A percentile compares a stretch with the other conserved stretches of the same genome.
phyloP scores from a whole-genome alignment of 345 rosid species.

The Dipteronia dyeriana region DNA sequence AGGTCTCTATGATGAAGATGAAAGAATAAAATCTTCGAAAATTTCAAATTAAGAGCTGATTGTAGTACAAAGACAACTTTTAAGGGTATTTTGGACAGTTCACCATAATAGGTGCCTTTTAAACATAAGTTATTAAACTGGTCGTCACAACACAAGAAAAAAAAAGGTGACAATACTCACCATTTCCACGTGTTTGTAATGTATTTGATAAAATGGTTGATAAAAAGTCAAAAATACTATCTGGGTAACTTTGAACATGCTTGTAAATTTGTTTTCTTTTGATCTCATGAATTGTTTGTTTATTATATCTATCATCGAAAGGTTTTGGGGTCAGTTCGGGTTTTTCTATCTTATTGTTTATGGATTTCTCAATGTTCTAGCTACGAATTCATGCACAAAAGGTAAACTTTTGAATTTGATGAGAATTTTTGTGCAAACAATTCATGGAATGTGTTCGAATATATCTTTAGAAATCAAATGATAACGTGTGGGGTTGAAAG shows the following conservation, averaged over 20 bases:
- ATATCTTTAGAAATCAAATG: background rate
- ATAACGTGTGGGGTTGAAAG: background rate
- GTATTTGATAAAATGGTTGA: background rate
- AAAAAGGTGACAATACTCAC: no score
- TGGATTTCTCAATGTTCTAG: background rate
- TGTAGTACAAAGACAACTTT: no score
- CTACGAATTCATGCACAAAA: background rate
- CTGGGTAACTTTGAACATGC: background rate
- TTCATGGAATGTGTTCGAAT: no score
- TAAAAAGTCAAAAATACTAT: background rate
- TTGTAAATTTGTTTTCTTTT: background rate
- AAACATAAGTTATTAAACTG: no score
- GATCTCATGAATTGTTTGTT: background rate
- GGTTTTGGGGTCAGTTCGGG: conserved; percentile 1
- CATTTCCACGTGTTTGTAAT: background rate
- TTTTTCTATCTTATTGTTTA: background rate
- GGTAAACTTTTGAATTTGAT: background rate
- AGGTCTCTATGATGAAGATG: no score
- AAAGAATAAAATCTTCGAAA: no score
- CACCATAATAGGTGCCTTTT: no score
- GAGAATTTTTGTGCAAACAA: background rate
- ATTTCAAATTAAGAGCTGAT: no score
- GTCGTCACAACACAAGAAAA: no score
- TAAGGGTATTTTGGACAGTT: no score
- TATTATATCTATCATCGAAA: no score